Base-by-base conservation (phyloP, 1,284 basidiomycete genomes). In the Butyriboletus appendiculatus region DNA sequence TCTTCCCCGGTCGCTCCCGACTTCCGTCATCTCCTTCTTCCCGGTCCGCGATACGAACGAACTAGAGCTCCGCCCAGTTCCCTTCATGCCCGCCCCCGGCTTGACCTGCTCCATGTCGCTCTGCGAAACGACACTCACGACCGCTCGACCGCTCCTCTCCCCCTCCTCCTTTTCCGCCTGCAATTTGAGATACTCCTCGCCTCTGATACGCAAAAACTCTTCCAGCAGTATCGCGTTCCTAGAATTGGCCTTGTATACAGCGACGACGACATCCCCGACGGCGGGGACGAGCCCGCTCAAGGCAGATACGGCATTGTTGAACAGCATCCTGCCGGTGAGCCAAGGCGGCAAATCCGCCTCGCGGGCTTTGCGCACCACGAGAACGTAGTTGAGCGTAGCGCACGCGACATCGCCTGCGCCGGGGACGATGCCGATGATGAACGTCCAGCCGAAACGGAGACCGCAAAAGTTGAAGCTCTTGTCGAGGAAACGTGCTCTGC, bases 401-500 rank as follows among this genome's bases (percentile, higher is more conserved):
- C 88, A 83, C 2, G 82, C 76, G 34, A 84, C 71, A 61, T 92
- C 88, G 26, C 92, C 92, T 0, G 81, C 79, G 32, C 84, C 75
- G 8, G 92, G 92, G 30, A 94, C 73, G n/a, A 92, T 76, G 0
- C 88, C 89, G 48, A 94, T 88, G 62, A 90, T 64, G 71, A 90
- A 90, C 24, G 90, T 85, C 87, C 88, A 96, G 5, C 96, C 95
- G 58, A 97, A 94, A 10, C 85, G 83, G 56, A 97, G 73, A 3
- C 95, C 94, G 62, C 88, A 92, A 11, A 98, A 51, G 45, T 70
- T 78, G 76, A 98, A 92, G 8, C 92, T 90, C 72, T 94, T 96
- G 78, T 98, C 96, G 52, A 98, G 88, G 67, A 89, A 85, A 68
- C 95, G 94, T 0, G 96, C 95, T 9, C 95, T 80, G 48, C 79